Evolutionary conservation across 2,329 filamentous ascomycete genomes (phyloP).

Genomic region (Neodidymelliopsis sp.): DNA sequence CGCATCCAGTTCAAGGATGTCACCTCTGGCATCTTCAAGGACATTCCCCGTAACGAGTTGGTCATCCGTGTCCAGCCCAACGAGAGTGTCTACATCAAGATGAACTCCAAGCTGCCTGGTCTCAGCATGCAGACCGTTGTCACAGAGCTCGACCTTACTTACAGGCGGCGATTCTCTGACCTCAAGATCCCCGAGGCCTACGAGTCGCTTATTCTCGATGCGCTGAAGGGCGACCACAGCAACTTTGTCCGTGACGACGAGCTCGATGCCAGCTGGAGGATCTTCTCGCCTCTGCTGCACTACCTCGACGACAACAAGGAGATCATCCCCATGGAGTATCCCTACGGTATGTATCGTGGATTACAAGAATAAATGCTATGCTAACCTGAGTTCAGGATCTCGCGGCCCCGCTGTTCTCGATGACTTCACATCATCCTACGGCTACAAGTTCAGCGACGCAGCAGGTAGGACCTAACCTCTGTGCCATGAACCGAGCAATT

Average conservation of each 20-base stretch:
- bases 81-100: slow-evolving; percentile 99
- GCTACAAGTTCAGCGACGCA: slow-evolving; percentile 98
- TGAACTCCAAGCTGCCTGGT: slow-evolving; percentile 99
- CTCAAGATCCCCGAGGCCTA: slow-evolving; percentile 99
- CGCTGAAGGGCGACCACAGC: slow-evolving; percentile 98
- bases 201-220: slow-evolving; percentile 95
- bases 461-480: slow-evolving; percentile 63
- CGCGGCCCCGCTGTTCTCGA: slow-evolving; percentile 95
- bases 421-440: slow-evolving; percentile 97
- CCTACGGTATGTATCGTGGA: slow-evolving; percentile 76
- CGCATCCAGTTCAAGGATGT: slow-evolving; percentile 99
- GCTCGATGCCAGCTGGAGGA: slow-evolving; percentile 96
- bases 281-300: slow-evolving; percentile 96
- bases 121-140: slow-evolving; percentile 99
- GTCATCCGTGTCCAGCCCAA: slow-evolving; percentile 99
- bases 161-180: slow-evolving; percentile 97
- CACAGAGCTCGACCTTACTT: slow-evolving; percentile 97
- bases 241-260: slow-evolving; percentile 79
- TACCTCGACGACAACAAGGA: slow-evolving; percentile 99
- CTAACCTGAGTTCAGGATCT: slow-evolving; percentile 70
- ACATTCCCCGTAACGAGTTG: slow-evolving; percentile 98
- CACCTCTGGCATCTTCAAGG: slow-evolving; percentile 99
- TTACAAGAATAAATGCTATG: no score
- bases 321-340: slow-evolving; percentile 99
- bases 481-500: slow-evolving; percentile 1